A percentile compares a stretch with the other conserved stretches of the same genome.
phyloP scores from a whole-genome alignment of 345 rosid genomes.

The Rhodamnia rubescens region DNA sequence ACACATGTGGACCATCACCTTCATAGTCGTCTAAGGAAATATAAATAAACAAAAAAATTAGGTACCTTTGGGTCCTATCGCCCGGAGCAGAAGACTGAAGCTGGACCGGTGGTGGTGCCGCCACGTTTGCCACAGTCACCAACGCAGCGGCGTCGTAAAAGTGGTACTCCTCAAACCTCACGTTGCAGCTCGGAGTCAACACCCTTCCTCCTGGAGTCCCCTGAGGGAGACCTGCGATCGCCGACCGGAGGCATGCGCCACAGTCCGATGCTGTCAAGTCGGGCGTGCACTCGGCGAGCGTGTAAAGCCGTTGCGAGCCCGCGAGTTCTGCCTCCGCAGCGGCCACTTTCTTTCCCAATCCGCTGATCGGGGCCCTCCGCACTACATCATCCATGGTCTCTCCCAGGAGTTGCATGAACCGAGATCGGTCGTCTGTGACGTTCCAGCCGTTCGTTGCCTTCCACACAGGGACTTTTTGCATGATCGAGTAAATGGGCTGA shows the following conservation, averaged over 20 bases:
- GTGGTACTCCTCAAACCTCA: slow-evolving; percentile 12
- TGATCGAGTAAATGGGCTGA: background rate
- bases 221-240: background rate
- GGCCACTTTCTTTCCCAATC: slow-evolving; percentile 10
- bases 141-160: background rate
- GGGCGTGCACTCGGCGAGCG: slow-evolving; percentile 30
- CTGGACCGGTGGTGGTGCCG: background rate
- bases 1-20: no score
- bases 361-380: slow-evolving; percentile 2
- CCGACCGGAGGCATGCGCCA: background rate
- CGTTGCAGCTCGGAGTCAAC: slow-evolving; percentile 10
- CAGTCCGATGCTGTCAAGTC: slow-evolving; percentile 9
- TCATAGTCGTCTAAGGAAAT: background rate
- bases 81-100: background rate
- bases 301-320: background rate
- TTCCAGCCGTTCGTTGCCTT: background rate
- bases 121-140: background rate
- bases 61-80: background rate
- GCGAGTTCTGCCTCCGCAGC: background rate
- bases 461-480: background rate
- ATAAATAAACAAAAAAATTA: background rate
- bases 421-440: background rate
- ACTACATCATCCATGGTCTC: background rate
- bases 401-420: background rate
- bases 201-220: slow-evolving; percentile 9